Conservation (phyloP, 169 alveolate genomes). For the Besnoitia besnoiti region DNA sequence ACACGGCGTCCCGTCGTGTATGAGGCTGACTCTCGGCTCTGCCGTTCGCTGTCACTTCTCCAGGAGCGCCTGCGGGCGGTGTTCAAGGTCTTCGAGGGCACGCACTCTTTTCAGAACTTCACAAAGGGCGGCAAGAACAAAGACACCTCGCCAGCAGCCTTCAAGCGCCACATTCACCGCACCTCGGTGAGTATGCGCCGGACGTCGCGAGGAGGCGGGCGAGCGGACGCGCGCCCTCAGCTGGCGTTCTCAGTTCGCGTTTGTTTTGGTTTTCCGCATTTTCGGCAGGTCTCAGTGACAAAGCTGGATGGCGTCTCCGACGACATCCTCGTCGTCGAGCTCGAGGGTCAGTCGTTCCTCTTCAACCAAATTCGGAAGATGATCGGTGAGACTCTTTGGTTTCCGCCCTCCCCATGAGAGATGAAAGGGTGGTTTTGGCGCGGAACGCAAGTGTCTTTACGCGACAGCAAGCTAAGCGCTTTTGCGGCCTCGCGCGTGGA, state of each 20-base stretch:
- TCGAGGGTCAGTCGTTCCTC: constrained; percentile 49
- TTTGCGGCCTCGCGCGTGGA: too few species aligned
- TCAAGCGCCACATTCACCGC: constrained; percentile 38
- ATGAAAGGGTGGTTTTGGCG: too few species aligned
- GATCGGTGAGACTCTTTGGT: constrained; percentile 45
- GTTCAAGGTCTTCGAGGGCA: constrained; percentile 42
- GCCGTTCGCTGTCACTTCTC: neutral
- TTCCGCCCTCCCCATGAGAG: too few species aligned
- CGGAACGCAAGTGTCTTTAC: too few species aligned
- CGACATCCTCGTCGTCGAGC: neutral
- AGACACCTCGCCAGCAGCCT: neutral
- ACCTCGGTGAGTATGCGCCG: neutral
- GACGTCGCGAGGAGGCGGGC: too few species aligned
- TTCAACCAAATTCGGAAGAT: constrained; percentile 52
- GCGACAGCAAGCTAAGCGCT: too few species aligned
- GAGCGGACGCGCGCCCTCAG: too few species aligned
- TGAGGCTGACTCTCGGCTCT: too few species aligned
- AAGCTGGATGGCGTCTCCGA: neutral
- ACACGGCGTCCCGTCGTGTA: too few species aligned
- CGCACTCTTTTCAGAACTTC: constrained; percentile 21
- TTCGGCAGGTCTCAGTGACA: neutral
- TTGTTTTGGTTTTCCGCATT: neutral
- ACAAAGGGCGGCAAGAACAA: constrained; percentile 23
- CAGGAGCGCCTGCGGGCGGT: constrained; percentile 50
- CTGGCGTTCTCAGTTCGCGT: neutral